Percentiles rank a stretch among this genome's conserved stretches.
Conservation (phyloP, 345 rosid species). For the Limnanthes douglasii region DNA sequence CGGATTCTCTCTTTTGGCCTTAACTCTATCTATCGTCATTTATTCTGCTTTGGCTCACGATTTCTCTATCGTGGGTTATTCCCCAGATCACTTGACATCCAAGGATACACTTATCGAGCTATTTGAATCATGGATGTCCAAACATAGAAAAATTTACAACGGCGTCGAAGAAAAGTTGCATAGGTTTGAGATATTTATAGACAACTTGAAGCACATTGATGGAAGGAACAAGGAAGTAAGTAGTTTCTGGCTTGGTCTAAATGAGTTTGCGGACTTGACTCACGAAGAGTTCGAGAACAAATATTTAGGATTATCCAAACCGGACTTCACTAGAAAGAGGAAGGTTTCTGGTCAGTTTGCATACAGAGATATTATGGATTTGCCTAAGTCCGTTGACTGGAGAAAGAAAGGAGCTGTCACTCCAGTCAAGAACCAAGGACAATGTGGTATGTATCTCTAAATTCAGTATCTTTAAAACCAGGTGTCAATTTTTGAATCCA, state of each 20-base stretch:
- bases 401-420: conserved; percentile 80
- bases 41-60: conserved; percentile 27
- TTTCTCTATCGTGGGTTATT: conserved; percentile 53
- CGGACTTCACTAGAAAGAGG: conserved; percentile 8
- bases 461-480: no score
- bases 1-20: conserved; percentile 13
- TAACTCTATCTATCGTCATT: conserved; percentile 14
- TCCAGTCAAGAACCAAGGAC: conserved; percentile 73
- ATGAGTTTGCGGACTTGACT: conserved; percentile 64
- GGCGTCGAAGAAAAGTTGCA: conserved; percentile 45
- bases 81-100: conserved; percentile 43
- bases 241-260: conserved; percentile 69
- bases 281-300: conserved; percentile 64
- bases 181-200: conserved; percentile 56
- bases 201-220: conserved; percentile 61
- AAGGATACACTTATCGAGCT: conserved; percentile 40
- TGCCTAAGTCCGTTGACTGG: conserved; percentile 71
- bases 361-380: conserved; percentile 18
- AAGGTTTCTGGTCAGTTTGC: conserved; percentile 17
- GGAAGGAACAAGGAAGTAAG: conserved; percentile 39
- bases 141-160: conserved; percentile 42
- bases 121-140: conserved; percentile 59
- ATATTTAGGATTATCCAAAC: conserved; percentile 37
- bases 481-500: no score
- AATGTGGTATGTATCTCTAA: conserved; percentile 35